These are phyloP conservation scores for Tolypocladium capitatum DNA, from an alignment of 2,329 filamentous ascomycete genomes.

Conservation along the genomic window DNA sequence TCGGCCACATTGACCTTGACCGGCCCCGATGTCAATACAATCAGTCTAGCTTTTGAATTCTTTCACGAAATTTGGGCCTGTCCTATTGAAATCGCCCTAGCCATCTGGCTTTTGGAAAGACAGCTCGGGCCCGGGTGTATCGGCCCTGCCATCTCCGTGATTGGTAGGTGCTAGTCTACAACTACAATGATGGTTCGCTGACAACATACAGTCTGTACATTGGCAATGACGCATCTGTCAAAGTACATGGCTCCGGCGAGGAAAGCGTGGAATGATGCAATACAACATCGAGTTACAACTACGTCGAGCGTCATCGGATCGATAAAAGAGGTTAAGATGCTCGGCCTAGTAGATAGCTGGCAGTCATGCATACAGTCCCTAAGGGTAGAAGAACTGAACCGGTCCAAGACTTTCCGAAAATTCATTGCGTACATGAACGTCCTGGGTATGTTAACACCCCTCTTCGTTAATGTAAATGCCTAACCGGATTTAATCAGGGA, in stretches of 20 bases:
- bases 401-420: slow-evolving; percentile 9
- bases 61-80: slow-evolving; percentile 29
- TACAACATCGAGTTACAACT: slow-evolving; percentile 13
- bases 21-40: slow-evolving; percentile 29
- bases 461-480: too few relatives aligned
- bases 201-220: slow-evolving; percentile 2
- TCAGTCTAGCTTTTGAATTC: slow-evolving; percentile 19
- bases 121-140: slow-evolving; percentile 31
- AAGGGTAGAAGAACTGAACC: slow-evolving; percentile 7
- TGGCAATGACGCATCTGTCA: slow-evolving; percentile 2
- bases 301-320: slow-evolving; percentile 14
- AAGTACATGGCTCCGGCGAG: slow-evolving; percentile 5
- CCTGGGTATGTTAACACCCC: slow-evolving; percentile 3
- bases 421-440: slow-evolving; percentile 9
- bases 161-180: slow-evolving; percentile 3
- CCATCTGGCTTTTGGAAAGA: slow-evolving; percentile 29
- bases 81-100: slow-evolving; percentile 27
- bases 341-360: slow-evolving; percentile 10
- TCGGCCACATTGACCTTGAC: slow-evolving; percentile 28
- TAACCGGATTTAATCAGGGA: neutral
- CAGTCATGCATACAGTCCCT: slow-evolving; percentile 6
- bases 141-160: slow-evolving; percentile 25
- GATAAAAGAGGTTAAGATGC: slow-evolving; percentile 20
- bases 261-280: slow-evolving; percentile 13
- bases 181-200: neutral